These are phyloP conservation scores for Setaria italica DNA, from an alignment of 202 grass and related monocot genomes.

Conservation along the genomic window DNA sequence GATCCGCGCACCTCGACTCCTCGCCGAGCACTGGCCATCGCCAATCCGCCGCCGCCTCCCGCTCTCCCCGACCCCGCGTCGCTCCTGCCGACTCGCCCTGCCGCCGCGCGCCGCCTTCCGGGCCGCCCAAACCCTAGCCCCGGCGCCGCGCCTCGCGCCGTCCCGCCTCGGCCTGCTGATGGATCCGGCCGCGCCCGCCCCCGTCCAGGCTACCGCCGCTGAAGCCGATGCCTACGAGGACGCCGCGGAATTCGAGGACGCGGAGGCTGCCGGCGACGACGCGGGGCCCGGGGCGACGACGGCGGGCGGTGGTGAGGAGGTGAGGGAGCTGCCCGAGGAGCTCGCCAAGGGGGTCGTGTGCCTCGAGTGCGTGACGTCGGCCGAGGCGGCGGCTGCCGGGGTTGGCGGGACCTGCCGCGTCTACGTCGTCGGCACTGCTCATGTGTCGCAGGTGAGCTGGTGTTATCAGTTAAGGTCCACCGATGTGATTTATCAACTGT, in stretches of 20 bases:
- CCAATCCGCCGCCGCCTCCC: constrained; percentile 34
- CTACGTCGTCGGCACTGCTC: constrained; percentile 88
- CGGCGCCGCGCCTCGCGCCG: background rate
- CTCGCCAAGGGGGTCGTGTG: constrained; percentile 68
- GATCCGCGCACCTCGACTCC: constrained; percentile 39
- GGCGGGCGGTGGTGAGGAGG: constrained; percentile 1
- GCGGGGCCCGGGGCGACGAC: background rate
- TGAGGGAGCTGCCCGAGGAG: constrained; percentile 67
- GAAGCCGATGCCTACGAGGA: constrained; percentile 13
- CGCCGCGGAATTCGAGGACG: constrained; percentile 31
- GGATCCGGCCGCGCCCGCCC: constrained; percentile 49
- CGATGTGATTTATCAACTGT: background rate
- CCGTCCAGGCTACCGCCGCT: background rate
- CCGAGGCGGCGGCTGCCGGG: constrained; percentile 50
- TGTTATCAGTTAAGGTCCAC: background rate
- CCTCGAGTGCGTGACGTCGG: constrained; percentile 74
- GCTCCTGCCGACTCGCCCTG: background rate
- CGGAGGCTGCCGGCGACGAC: background rate
- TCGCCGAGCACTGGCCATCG: constrained; percentile 9
- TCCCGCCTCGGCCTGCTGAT: constrained; percentile 41
- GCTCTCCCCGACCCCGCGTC: background rate
- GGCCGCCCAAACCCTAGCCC: background rate
- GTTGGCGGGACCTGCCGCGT: constrained; percentile 64
- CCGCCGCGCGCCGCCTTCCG: constrained; percentile 10
- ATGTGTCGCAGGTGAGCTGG: constrained; percentile 81